phyloP scores from a whole-genome alignment of 2,329 filamentous ascomycete genomes.

The Botryotinia convoluta region DNA sequence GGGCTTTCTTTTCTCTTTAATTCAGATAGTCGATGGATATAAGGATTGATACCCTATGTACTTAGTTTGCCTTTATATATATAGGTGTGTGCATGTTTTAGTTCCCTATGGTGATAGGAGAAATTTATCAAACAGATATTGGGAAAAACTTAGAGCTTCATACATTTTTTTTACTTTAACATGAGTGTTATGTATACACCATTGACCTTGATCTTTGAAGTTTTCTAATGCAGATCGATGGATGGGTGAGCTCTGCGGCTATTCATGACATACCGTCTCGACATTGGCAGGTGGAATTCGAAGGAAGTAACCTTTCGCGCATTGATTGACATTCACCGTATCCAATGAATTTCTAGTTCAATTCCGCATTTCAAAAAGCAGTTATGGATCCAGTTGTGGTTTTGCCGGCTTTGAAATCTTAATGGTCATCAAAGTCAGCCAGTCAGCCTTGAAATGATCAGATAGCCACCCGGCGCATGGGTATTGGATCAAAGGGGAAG shows the following conservation, averaged over 20 bases:
- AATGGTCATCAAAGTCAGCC: not conserved
- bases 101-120: not conserved
- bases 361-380: not conserved
- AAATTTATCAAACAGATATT: not conserved
- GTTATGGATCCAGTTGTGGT: not conserved
- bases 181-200: not conserved
- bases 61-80: not conserved
- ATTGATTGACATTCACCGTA: not conserved
- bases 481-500: not conserved
- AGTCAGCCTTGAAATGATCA: not conserved
- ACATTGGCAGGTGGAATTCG: not conserved
- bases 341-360: not conserved
- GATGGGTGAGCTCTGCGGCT: not conserved
- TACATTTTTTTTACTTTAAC: not conserved
- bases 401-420: not conserved
- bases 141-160: not conserved
- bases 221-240: not conserved
- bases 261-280: not conserved
- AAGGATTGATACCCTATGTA: constrained; percentile 2
- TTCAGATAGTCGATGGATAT: not conserved
- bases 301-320: not conserved
- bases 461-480: not conserved
- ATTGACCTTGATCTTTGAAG: not conserved
- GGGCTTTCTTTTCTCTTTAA: not conserved
- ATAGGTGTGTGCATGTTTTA: not conserved